Evolutionary conservation across 768 basidiomycete genomes (phyloP), one percentile per base, ranked within the genome.

Genomic region (Mycena venus): DNA sequence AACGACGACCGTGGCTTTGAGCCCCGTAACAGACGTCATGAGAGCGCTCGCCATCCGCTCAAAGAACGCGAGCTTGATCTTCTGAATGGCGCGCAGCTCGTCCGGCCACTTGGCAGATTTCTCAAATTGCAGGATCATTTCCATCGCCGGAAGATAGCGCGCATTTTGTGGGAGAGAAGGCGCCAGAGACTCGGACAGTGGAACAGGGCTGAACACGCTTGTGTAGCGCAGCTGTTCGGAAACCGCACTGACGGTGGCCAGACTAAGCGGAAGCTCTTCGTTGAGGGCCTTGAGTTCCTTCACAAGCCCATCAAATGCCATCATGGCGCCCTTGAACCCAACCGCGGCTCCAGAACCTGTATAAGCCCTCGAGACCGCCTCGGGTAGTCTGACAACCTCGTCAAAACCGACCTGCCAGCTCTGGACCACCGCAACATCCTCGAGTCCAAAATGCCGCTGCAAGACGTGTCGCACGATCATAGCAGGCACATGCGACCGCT

Each of bases 61-160:
- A 73, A 99, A 91, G 80, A 99, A 94, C 0, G 97, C 98, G 1
- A 98, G 86, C 82, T 99, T 99, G 83, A 96, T 93, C 75, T 96
- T 96, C 82, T 98, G 98, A 58, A 99, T 94, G 0, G 97, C 96
- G 21, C 87, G 88, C 5, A 99, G 88, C 76, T 99, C 96, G 79
- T 99, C 97, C 0, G 98, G 98, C 98, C 98, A 99, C 74, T 91
- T 90, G 0, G 93, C 92, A 0, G 96, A 98, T 74, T 93, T 94
- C 81, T 99, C 98, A 78, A 99, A 98, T 81, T 97, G 94, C 36
- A 99, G 83, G 27, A 96, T 82, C 59, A 96, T 85, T 17, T 94
- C 90, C 75, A 96, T 94, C 3, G 90, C 88, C 0, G 93, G 90
- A 15, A 93, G 80, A 79, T 93, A 94, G 12, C 90, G 89, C 12